These are phyloP conservation scores for Globisporangium polare DNA, from an alignment of 352 stramenopile genomes.

Conservation along the genomic window DNA sequence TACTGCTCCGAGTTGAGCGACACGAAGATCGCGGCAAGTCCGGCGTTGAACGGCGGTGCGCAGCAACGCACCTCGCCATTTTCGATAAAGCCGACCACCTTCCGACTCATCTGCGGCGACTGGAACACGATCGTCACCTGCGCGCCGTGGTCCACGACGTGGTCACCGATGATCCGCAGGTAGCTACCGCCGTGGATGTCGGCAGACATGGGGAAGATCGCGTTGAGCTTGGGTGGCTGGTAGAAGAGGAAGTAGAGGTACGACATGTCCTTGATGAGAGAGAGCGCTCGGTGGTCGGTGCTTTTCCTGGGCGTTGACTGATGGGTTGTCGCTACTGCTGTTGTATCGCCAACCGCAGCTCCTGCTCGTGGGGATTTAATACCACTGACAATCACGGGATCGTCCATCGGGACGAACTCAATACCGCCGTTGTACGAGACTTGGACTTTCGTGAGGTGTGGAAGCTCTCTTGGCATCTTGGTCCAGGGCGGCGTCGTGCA, in stretches of 20 bases:
- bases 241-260: slow-evolving; percentile 83
- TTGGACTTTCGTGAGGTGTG: slow-evolving; percentile 64
- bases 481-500: slow-evolving; percentile 49
- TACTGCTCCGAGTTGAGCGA: slow-evolving; percentile 80
- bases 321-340: not conserved
- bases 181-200: slow-evolving; percentile 65
- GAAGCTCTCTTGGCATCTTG: slow-evolving; percentile 19
- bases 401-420: slow-evolving; percentile 42
- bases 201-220: slow-evolving; percentile 55
- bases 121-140: slow-evolving; percentile 63
- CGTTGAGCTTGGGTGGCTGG: slow-evolving; percentile 36
- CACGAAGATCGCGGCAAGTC: slow-evolving; percentile 46
- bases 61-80: slow-evolving; percentile 64
- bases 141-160: slow-evolving; percentile 63
- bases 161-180: slow-evolving; percentile 51
- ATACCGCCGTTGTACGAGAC: slow-evolving; percentile 61
- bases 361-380: slow-evolving; percentile 5
- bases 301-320: not conserved
- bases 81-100: slow-evolving; percentile 63
- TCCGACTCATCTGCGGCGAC: slow-evolving; percentile 41
- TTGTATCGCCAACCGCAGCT: too few relatives aligned
- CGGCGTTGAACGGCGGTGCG: slow-evolving; percentile 59
- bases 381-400: slow-evolving; percentile 4
- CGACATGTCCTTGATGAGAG: slow-evolving; percentile 51
- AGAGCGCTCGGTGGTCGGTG: slow-evolving; percentile 8